Base-by-base conservation (phyloP, 495 filamentous ascomycete genomes). In the Aspergillus wentii region DNA sequence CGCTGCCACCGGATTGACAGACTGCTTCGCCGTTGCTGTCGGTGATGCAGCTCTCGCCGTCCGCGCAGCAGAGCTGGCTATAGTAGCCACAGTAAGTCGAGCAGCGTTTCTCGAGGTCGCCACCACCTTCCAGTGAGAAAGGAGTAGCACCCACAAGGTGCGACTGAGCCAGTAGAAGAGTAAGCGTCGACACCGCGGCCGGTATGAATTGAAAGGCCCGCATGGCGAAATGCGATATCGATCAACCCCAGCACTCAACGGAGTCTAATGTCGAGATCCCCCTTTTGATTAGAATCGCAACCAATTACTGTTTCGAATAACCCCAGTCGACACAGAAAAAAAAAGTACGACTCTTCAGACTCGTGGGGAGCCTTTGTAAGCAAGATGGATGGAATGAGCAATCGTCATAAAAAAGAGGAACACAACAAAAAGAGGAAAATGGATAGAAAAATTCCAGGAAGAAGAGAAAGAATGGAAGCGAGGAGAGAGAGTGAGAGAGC, bases 11-110 rank as follows among this genome's bases (percentile, higher is more conserved):
- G 43, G 41, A 45, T 18, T 38, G 56, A 50, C 80, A 83, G 41
- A 70, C 61, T 18, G 80, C 79, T 54, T 80, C 58, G 35, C 68
- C 56, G 41, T 54, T 52, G 33, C 55, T 47, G 54, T 83, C 76
- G 25, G 83, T 88, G 49, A 59, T 70, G 71, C 88, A 94, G 14
- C 65, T 50, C 40, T 82, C 54, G 36, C 65, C 71, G 8, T 62
- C 49, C 9, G 52, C 46, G 56, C 88, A 94, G 71, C 87, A 92
- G 43, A 82, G 68, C 63, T 79, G 70, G 42, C 67, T 68, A 38
- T 76, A 61, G 41, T 64, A 79, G 30, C 88, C 88, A 56, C 88
- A 95, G 28, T 70, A 70, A 29, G 78, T 77, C 1, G 63, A 61
- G 58, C 86, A 90, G 26, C 66, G 6, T 25, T 13, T 62, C 45